Evolutionary conservation across 2,329 filamentous ascomycete species (phyloP).

Genomic region (Aspergillus udagawae): DNA sequence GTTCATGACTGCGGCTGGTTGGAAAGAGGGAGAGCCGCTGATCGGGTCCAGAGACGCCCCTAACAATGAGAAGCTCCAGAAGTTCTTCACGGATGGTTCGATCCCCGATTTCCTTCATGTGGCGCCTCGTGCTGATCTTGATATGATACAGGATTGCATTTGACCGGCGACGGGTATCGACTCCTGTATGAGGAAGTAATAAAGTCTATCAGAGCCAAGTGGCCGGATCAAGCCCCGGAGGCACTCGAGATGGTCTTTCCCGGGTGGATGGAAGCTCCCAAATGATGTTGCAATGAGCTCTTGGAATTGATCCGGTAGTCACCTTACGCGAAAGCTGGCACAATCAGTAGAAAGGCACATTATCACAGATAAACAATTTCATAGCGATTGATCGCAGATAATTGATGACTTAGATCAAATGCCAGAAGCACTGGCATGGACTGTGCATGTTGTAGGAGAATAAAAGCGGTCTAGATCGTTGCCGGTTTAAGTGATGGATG

Average conservation of each 20-base stretch:
- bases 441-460: not conserved
- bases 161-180: constrained; percentile 54
- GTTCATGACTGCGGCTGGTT: constrained; percentile 64
- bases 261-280: constrained; percentile 46
- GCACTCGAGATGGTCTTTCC: constrained; percentile 52
- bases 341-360: not conserved
- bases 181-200: constrained; percentile 54
- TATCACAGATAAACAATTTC: not conserved
- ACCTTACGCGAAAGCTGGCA: not conserved
- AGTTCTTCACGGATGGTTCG: constrained; percentile 56
- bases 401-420: not conserved
- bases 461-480: constrained; percentile 3
- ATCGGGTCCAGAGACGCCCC: constrained; percentile 56
- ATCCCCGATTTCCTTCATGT: constrained; percentile 3
- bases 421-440: not conserved
- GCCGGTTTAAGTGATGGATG: not conserved
- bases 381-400: not conserved
- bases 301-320: not conserved
- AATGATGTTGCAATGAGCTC: constrained; percentile 15
- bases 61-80: constrained; percentile 52
- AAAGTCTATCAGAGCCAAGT: constrained; percentile 46
- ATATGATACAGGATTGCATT: constrained; percentile 50
- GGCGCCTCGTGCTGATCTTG: constrained; percentile 1
- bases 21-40: constrained; percentile 48
- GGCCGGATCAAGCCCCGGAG: constrained; percentile 54